Conservation (phyloP, 805 yeast genomes). For the Sugiyamaella americana region DNA sequence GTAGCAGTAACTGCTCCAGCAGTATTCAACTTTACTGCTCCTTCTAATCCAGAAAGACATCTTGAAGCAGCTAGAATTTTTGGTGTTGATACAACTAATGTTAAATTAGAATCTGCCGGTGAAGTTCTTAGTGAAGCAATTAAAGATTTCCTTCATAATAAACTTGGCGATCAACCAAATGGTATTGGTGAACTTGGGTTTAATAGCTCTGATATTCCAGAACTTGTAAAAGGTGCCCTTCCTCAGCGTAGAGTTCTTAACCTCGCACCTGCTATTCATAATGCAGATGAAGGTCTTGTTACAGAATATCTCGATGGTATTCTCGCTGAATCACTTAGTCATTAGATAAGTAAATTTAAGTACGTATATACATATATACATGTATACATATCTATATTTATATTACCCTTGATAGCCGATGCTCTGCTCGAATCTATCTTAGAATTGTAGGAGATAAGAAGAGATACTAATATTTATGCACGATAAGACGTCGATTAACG, state of each 20-base stretch:
- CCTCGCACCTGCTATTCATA: conserved; percentile 31
- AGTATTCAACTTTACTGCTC: conserved; percentile 36
- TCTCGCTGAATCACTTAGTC: conserved; percentile 23
- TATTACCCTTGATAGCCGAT: too few relatives aligned
- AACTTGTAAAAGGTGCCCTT: conserved; percentile 35
- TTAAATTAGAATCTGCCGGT: conserved; percentile 34
- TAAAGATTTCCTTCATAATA: conserved; percentile 29
- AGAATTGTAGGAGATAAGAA: too few relatives aligned
- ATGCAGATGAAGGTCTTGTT: conserved; percentile 26
- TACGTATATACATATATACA: background rate
- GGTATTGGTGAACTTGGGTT: conserved; percentile 34
- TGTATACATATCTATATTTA: too few relatives aligned
- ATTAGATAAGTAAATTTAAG: background rate
- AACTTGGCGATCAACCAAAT: conserved; percentile 35
- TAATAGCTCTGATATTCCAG: conserved; percentile 28
- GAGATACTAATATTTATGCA: too few relatives aligned
- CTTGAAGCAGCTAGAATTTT: conserved; percentile 33
- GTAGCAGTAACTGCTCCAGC: conserved; percentile 43
- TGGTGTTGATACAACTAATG: conserved; percentile 34
- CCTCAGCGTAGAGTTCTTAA: conserved; percentile 37
- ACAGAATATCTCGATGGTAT: conserved; percentile 26
- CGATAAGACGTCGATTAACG: too few relatives aligned
- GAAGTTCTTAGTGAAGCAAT: conserved; percentile 34
- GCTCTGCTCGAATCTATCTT: too few relatives aligned
- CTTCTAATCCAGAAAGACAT: conserved; percentile 37